Percentiles rank a stretch among this genome's conserved stretches.
phyloP scores from a whole-genome alignment of 2,329 filamentous ascomycete genomes.

The Aureobasidium leucospermi region DNA sequence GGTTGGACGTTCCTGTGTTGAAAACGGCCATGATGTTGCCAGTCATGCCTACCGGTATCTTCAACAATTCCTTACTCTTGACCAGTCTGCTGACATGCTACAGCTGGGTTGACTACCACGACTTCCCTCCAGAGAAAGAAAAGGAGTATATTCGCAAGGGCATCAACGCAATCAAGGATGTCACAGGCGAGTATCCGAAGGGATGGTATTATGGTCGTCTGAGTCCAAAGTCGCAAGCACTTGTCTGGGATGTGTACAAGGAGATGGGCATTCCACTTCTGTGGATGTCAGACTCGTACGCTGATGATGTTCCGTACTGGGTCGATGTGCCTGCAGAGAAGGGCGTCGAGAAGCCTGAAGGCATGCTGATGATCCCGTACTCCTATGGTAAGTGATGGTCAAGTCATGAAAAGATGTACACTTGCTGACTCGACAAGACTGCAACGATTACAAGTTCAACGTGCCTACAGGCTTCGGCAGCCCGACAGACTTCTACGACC shows the following conservation, averaged over 20 bases:
- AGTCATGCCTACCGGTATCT: slow-evolving; percentile 32
- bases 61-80: not conserved
- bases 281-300: slow-evolving; percentile 46
- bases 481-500: slow-evolving; percentile 37
- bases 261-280: slow-evolving; percentile 46
- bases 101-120: slow-evolving; percentile 46
- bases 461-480: slow-evolving; percentile 40
- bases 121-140: slow-evolving; percentile 39
- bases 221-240: slow-evolving; percentile 38
- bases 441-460: slow-evolving; percentile 47
- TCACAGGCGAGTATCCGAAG: slow-evolving; percentile 40
- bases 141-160: slow-evolving; percentile 41
- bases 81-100: slow-evolving; percentile 22
- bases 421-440: slow-evolving; percentile 28
- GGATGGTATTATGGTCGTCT: slow-evolving; percentile 46
- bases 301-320: slow-evolving; percentile 52
- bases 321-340: slow-evolving; percentile 45
- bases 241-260: slow-evolving; percentile 44
- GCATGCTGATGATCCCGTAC: slow-evolving; percentile 49
- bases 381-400: slow-evolving; percentile 28
- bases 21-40: slow-evolving; percentile 45
- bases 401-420: too few species aligned
- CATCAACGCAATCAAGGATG: slow-evolving; percentile 33
- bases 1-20: slow-evolving; percentile 40
- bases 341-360: slow-evolving; percentile 33